Evolutionary conservation across 179 eudicot genomes (phyloP).

Genomic region (Patellifolia procumbens): DNA sequence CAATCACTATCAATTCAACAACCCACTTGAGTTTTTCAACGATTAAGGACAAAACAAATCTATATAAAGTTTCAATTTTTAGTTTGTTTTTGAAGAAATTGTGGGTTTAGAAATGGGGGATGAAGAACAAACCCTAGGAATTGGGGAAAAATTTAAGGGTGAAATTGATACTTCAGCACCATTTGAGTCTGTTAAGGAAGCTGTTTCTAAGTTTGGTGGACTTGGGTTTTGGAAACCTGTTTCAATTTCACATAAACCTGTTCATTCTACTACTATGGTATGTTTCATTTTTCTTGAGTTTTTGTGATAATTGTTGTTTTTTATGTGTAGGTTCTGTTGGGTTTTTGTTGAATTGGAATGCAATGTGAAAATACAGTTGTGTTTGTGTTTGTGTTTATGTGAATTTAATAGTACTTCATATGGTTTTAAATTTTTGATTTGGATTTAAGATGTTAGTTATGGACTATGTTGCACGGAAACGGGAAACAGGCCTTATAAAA

Average conservation of each 20-base stretch:
- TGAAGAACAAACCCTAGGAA: slow-evolving; percentile 27
- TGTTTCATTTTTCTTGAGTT: background rate
- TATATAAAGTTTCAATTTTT: slow-evolving; percentile 14
- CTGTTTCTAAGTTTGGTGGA: slow-evolving; percentile 84
- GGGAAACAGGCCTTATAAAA: too few relatives aligned
- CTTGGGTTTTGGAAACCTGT: slow-evolving; percentile 88
- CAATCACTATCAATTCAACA: background rate
- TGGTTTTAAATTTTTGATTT: too few relatives aligned
- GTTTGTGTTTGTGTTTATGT: too few relatives aligned
- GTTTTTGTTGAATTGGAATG: too few relatives aligned
- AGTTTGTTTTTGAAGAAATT: background rate
- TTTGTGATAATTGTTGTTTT: too few relatives aligned
- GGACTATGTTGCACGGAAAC: too few relatives aligned
- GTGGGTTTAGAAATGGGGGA: slow-evolving; percentile 20
- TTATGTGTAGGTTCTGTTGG: too few relatives aligned
- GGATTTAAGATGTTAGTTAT: too few relatives aligned
- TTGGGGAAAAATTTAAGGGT: slow-evolving; percentile 33
- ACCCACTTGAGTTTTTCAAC: background rate
- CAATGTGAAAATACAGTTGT: too few relatives aligned
- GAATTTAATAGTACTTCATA: too few relatives aligned
- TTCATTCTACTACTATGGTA: slow-evolving; percentile 23
- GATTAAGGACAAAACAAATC: background rate
- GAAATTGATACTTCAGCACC: slow-evolving; percentile 99
- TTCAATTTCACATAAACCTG: slow-evolving; percentile 8
- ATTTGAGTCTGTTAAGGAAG: slow-evolving; percentile 92